Percentiles rank a stretch among this genome's conserved stretches.
These are phyloP conservation scores for Tephrocybe sp. DNA, from an alignment of 768 basidiomycete genomes.

Conservation along the genomic window DNA sequence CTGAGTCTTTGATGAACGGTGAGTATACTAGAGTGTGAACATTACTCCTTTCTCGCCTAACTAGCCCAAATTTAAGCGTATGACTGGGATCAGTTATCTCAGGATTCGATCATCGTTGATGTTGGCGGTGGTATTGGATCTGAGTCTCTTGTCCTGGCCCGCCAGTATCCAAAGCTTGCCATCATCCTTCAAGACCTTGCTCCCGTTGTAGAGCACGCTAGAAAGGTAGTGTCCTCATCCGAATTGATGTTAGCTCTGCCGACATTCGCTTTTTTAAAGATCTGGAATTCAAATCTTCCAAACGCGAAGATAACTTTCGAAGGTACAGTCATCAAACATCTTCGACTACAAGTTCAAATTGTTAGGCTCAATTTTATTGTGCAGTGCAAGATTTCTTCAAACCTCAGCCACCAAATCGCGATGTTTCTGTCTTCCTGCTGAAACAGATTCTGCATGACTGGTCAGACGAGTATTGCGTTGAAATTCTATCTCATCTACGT, in stretches of 20 bases:
- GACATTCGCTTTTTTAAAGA: background rate
- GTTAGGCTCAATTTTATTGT: background rate
- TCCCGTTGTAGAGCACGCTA: conserved; percentile 21
- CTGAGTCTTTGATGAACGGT: background rate
- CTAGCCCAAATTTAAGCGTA: conserved; percentile 13
- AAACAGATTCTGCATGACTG: conserved; percentile 55
- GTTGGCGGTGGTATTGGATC: conserved; percentile 35
- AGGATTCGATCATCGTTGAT: conserved; percentile 21
- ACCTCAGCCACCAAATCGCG: conserved; percentile 34
- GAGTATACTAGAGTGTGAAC: too few relatives aligned
- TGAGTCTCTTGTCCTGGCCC: conserved; percentile 23
- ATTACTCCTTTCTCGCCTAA: too few relatives aligned
- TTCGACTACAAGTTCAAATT: background rate
- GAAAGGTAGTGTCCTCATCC: too few relatives aligned
- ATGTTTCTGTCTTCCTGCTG: conserved; percentile 44
- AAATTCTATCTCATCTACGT: conserved; percentile 28
- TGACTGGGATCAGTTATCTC: conserved; percentile 17
- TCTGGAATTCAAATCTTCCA: background rate
- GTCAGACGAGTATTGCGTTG: conserved; percentile 35
- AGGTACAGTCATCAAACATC: background rate
- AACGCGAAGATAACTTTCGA: background rate
- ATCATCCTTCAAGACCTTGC: conserved; percentile 33
- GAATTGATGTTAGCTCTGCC: too few relatives aligned
- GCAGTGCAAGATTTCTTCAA: conserved; percentile 52
- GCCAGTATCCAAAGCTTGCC: conserved; percentile 26